A percentile compares a stretch with the other conserved stretches of the same genome.
These are phyloP conservation scores for Amphichorda felina DNA, from an alignment of 2,329 filamentous ascomycete species.

Conservation along the genomic window DNA sequence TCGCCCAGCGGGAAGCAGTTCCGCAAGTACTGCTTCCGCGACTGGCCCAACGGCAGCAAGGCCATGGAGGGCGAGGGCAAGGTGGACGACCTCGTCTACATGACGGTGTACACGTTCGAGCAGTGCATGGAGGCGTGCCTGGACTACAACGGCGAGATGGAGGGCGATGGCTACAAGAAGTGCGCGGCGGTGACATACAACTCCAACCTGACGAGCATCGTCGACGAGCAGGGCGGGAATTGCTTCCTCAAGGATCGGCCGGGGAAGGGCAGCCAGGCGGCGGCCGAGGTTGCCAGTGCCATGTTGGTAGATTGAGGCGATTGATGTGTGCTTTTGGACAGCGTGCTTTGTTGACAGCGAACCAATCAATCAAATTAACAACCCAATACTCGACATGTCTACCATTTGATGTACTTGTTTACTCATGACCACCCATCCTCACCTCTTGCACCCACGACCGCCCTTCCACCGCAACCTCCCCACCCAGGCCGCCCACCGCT, in stretches of 20 bases:
- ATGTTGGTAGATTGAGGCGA: too few species aligned
- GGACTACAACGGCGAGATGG: slow-evolving; percentile 4
- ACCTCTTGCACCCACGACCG: too few species aligned
- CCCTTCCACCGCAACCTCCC: slow-evolving; percentile 62
- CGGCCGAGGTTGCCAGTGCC: background rate
- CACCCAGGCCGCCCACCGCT: slow-evolving; percentile 62
- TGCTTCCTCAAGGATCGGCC: slow-evolving; percentile 10
- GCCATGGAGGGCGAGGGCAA: slow-evolving; percentile 6
- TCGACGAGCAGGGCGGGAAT: slow-evolving; percentile 7
- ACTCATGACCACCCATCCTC: slow-evolving; percentile 3
- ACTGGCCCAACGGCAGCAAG: slow-evolving; percentile 6
- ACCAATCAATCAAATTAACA: too few species aligned
- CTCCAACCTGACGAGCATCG: slow-evolving; percentile 8
- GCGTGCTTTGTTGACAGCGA: too few species aligned
- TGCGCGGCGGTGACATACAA: slow-evolving; percentile 9
- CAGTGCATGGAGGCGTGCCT: slow-evolving; percentile 9
- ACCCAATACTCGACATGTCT: too few species aligned
- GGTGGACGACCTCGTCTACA: slow-evolving; percentile 6
- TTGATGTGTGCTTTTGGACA: too few species aligned
- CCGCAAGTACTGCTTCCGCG: slow-evolving; percentile 9
- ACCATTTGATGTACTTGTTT: too few species aligned
- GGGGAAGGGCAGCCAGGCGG: slow-evolving; percentile 1
- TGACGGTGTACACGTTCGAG: slow-evolving; percentile 9
- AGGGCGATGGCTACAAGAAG: background rate
- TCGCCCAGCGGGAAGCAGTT: slow-evolving; percentile 4